phyloP scores from a whole-genome alignment of 768 basidiomycete species.

The Mycena filopes region DNA sequence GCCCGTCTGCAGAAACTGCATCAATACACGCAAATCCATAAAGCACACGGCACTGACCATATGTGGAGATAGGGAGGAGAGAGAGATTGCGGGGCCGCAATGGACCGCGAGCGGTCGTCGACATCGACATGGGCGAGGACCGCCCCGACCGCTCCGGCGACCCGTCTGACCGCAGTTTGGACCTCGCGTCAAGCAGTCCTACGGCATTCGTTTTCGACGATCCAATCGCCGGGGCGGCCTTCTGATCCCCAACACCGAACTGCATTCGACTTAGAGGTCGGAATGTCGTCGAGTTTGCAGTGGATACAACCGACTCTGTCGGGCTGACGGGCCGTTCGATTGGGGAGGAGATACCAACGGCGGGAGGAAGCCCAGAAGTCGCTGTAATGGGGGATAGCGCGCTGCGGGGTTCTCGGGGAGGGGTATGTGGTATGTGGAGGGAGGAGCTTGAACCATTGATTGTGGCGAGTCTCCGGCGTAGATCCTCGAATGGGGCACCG shows the following conservation, averaged over 20 bases:
- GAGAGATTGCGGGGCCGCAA: constrained; percentile 62
- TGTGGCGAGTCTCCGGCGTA: constrained; percentile 77
- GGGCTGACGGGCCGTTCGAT: constrained; percentile 79
- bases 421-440: constrained; percentile 54
- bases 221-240: constrained; percentile 91
- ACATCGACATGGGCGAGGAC: constrained; percentile 78
- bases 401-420: constrained; percentile 57
- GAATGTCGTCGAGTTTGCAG: constrained; percentile 70
- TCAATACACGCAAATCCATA: neutral
- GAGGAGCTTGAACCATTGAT: constrained; percentile 81
- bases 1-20: constrained; percentile 68
- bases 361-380: constrained; percentile 42
- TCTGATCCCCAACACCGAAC: constrained; percentile 79
- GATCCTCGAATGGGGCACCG: constrained; percentile 79
- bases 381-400: constrained; percentile 50
- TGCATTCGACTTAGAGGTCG: constrained; percentile 71
- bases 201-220: constrained; percentile 86
- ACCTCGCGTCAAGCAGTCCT: constrained; percentile 83
- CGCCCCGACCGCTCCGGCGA: constrained; percentile 81
- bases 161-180: constrained; percentile 70
- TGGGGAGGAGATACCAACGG: constrained; percentile 40
- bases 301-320: constrained; percentile 83
- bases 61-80: constrained; percentile 72
- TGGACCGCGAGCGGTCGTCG: constrained; percentile 61
- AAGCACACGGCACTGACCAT: too few species aligned